phyloP scores from a whole-genome alignment of 192 early-diverging fungal species.

The Phlyctochytrium bullatum region DNA sequence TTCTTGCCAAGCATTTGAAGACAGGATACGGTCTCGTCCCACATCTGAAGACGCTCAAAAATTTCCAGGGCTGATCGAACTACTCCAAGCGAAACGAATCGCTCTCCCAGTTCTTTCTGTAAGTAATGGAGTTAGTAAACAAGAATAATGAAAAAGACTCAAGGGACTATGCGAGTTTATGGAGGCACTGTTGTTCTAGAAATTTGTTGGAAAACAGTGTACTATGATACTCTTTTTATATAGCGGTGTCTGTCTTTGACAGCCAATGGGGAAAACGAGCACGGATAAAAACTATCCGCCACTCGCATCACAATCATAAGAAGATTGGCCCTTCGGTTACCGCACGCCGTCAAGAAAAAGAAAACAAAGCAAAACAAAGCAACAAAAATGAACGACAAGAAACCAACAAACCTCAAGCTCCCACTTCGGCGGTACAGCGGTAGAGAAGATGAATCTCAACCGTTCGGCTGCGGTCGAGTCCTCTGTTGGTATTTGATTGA shows the following conservation, averaged over 20 bases:
- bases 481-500: slow-evolving; percentile 81
- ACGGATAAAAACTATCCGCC: no score
- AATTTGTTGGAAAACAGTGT: slow-evolving; percentile 19
- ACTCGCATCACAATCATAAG: no score
- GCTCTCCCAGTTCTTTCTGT: slow-evolving; percentile 76
- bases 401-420: slow-evolving; percentile 78
- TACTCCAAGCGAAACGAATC: slow-evolving; percentile 83
- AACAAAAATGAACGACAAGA: no score
- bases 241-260: slow-evolving; percentile 11
- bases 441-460: slow-evolving; percentile 73
- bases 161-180: slow-evolving; percentile 26
- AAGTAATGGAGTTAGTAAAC: neutral
- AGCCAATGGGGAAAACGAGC: no score
- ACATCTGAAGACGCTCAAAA: slow-evolving; percentile 89
- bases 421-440: slow-evolving; percentile 90
- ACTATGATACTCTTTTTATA: slow-evolving; percentile 35
- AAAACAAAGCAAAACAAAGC: no score
- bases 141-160: slow-evolving; percentile 5
- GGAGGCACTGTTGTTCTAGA: slow-evolving; percentile 29
- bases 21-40: slow-evolving; percentile 92
- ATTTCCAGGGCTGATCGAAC: slow-evolving; percentile 90
- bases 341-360: no score
- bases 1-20: slow-evolving; percentile 80
- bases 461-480: slow-evolving; percentile 72
- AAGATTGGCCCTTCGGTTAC: no score